These are phyloP conservation scores for Coemansia sp. DNA, from an alignment of 192 early-diverging fungal species.

Conservation along the genomic window DNA sequence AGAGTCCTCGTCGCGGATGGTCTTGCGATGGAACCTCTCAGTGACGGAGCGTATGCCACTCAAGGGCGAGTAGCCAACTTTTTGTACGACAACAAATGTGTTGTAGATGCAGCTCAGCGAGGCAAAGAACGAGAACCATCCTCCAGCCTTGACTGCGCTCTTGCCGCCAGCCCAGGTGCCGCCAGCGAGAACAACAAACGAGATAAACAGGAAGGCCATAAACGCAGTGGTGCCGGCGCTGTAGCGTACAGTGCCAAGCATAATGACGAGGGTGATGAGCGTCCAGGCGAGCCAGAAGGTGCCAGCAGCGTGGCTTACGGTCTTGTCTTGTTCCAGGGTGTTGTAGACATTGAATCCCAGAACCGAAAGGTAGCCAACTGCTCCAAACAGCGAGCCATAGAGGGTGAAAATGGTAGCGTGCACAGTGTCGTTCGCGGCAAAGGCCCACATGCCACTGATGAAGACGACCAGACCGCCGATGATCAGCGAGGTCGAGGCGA, in stretches of 20 bases:
- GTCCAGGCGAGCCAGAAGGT: slow-evolving; percentile 70
- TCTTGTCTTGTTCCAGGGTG: slow-evolving; percentile 54
- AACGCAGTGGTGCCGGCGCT: slow-evolving; percentile 61
- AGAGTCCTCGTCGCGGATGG: slow-evolving; percentile 28
- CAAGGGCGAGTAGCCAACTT: slow-evolving; percentile 42
- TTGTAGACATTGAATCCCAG: slow-evolving; percentile 58
- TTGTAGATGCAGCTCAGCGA: slow-evolving; percentile 71
- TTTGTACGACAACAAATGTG: slow-evolving; percentile 44
- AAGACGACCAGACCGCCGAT: slow-evolving; percentile 53
- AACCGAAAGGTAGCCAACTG: slow-evolving; percentile 54
- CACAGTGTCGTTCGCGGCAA: slow-evolving; percentile 77
- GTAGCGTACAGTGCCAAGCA: slow-evolving; percentile 63
- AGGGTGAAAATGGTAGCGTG: slow-evolving; percentile 77
- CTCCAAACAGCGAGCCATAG: slow-evolving; percentile 68
- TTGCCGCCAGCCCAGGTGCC: slow-evolving; percentile 58
- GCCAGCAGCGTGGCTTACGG: slow-evolving; percentile 57
- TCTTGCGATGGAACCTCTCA: slow-evolving; percentile 36
- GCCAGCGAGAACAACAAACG: slow-evolving; percentile 65
- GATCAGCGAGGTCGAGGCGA: slow-evolving; percentile 48
- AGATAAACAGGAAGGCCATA: slow-evolving; percentile 58
- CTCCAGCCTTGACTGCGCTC: slow-evolving; percentile 60
- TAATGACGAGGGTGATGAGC: slow-evolving; percentile 67
- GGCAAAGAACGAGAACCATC: slow-evolving; percentile 73
- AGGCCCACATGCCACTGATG: slow-evolving; percentile 67
- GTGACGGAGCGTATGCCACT: slow-evolving; percentile 23